Percentiles rank a stretch among this genome's conserved stretches.
Evolutionary conservation across 2,329 filamentous ascomycete species (phyloP).

Genomic region (Sclerotinia minor): DNA sequence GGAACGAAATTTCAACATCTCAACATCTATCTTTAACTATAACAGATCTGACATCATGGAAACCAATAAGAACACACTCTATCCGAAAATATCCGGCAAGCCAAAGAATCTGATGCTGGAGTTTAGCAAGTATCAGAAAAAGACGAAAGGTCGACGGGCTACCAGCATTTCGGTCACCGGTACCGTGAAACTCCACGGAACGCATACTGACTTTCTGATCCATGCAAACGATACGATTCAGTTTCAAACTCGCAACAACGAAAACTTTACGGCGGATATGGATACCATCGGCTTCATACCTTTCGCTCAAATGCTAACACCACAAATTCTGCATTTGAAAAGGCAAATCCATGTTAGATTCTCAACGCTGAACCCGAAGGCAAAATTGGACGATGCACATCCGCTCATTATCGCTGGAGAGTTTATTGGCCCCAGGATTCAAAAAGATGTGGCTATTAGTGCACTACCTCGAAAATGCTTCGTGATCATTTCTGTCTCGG

Average conservation of each 20-base stretch:
- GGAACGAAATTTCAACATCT: not conserved
- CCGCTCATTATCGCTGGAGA: constrained; percentile 36
- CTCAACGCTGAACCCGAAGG: constrained; percentile 24
- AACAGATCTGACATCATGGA: not conserved
- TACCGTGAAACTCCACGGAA: constrained; percentile 36
- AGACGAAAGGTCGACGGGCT: not conserved
- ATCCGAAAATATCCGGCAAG: constrained; percentile 9
- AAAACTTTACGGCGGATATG: constrained; percentile 2
- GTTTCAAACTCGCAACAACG: constrained; percentile 31
- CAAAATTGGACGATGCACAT: constrained; percentile 16
- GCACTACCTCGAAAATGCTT: constrained; percentile 29
- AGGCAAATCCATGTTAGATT: constrained; percentile 23
- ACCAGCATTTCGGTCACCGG: constrained; percentile 28
- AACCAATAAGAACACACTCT: not conserved
- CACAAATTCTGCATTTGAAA: constrained; percentile 24
- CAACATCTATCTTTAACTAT: not conserved
- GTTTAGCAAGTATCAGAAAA: constrained; percentile 6
- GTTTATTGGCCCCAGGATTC: constrained; percentile 34
- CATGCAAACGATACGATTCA: constrained; percentile 26
- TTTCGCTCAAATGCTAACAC: not conserved
- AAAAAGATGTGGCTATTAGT: constrained; percentile 30
- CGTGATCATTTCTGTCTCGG: constrained; percentile 33
- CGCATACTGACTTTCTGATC: constrained; percentile 34
- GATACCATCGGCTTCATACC: not conserved
- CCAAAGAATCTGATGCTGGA: constrained; percentile 8